A percentile compares a stretch with the other conserved stretches of the same genome.
These are phyloP conservation scores for Sapria himalayana DNA, from an alignment of 345 rosid species.

Conservation along the genomic window DNA sequence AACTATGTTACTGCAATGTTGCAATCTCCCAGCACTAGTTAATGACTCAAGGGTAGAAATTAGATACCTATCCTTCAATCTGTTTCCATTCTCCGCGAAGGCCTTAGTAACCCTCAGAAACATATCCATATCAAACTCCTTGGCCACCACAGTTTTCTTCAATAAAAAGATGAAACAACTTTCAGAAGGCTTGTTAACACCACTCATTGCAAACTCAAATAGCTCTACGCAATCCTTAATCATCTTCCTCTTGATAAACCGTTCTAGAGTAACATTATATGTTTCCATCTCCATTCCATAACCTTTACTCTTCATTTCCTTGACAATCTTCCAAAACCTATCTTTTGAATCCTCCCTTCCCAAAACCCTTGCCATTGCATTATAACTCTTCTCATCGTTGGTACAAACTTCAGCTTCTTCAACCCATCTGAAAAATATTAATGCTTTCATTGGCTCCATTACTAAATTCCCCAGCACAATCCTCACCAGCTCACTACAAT, in stretches of 20 bases:
- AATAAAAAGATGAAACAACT: slow-evolving; percentile 33
- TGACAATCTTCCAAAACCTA: slow-evolving; percentile 52
- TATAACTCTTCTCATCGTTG: slow-evolving; percentile 42
- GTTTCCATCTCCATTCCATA: slow-evolving; percentile 53
- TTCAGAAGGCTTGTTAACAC: slow-evolving; percentile 34
- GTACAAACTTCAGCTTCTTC: slow-evolving; percentile 39
- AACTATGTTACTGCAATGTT: slow-evolving; percentile 36
- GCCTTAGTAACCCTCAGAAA: slow-evolving; percentile 41
- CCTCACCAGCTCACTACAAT: slow-evolving; percentile 36
- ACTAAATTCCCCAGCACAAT: slow-evolving; percentile 42
- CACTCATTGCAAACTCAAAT: slow-evolving; percentile 53
- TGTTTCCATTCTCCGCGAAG: slow-evolving; percentile 30
- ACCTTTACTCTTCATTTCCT: slow-evolving; percentile 44
- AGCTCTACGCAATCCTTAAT: slow-evolving; percentile 50
- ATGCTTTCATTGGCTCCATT: slow-evolving; percentile 49
- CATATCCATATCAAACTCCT: slow-evolving; percentile 38
- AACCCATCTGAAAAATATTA: slow-evolving; percentile 66
- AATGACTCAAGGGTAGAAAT: slow-evolving; percentile 49
- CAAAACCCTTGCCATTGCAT: slow-evolving; percentile 49
- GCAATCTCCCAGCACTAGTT: slow-evolving; percentile 35
- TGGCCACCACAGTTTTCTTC: slow-evolving; percentile 38
- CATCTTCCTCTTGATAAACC: slow-evolving; percentile 48
- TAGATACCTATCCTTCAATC: slow-evolving; percentile 39
- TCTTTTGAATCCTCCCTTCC: slow-evolving; percentile 64
- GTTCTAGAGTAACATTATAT: slow-evolving; percentile 23